Conservation (phyloP, 176 grass and related monocot genomes). For the Eleusine coracana region DNA sequence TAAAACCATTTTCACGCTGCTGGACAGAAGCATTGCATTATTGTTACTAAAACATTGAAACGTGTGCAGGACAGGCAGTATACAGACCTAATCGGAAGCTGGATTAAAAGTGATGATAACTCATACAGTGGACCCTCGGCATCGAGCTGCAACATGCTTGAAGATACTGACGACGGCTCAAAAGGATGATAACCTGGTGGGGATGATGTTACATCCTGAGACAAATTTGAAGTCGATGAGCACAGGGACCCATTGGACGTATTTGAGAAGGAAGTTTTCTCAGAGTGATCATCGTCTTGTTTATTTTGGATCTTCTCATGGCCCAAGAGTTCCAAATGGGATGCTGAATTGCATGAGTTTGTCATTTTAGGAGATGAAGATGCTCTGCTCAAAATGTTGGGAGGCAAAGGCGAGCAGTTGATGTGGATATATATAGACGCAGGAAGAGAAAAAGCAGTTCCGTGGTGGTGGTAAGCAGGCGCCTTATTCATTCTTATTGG, state of each 20-base stretch:
- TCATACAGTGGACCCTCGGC: conserved; percentile 38
- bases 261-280: conserved; percentile 9
- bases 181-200: background rate
- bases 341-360: conserved; percentile 3
- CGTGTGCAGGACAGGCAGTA: background rate
- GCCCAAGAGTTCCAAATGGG: background rate
- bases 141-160: conserved; percentile 40
- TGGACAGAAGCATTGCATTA: background rate
- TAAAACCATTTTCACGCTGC: background rate
- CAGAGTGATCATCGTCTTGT: background rate
- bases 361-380: conserved; percentile 36
- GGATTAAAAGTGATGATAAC: conserved; percentile 46
- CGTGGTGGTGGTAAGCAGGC: conserved; percentile 1
- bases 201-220: conserved; percentile 40
- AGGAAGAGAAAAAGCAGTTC: background rate
- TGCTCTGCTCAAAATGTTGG: conserved; percentile 20
- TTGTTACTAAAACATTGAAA: conserved; percentile 8
- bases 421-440: conserved; percentile 33
- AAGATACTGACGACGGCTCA: conserved; percentile 4
- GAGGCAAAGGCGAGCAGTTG: conserved; percentile 21
- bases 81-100: conserved; percentile 59
- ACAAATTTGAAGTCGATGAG: conserved; percentile 33
- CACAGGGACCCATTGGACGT: conserved; percentile 19
- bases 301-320: background rate
- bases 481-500: conserved; percentile 11